These are phyloP conservation scores for Wickerhamomyces chambardii DNA, from an alignment of 805 yeast species.

Conservation along the genomic window DNA sequence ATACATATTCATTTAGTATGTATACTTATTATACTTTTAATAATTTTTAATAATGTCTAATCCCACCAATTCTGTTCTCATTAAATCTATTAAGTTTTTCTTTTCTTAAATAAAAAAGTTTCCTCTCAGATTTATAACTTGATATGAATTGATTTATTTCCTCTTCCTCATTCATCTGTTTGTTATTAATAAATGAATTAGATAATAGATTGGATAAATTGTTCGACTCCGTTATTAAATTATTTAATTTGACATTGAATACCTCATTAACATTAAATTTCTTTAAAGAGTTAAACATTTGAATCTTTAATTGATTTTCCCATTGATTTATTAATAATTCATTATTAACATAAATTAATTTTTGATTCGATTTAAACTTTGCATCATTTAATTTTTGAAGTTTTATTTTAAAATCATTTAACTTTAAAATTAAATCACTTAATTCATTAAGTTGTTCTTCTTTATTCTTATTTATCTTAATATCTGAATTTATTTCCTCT, in stretches of 20 bases:
- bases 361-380: no score
- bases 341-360: no score
- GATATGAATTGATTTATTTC: constrained; percentile 27
- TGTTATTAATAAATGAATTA: constrained; percentile 17
- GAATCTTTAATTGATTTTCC: constrained; percentile 23
- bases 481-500: constrained; percentile 3
- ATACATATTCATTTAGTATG: no score
- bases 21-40: no score
- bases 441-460: constrained; percentile 15
- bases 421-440: constrained; percentile 16
- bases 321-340: constrained; percentile 20
- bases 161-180: constrained; percentile 13
- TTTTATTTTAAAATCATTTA: constrained; percentile 7
- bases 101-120: constrained; percentile 31
- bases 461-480: no score
- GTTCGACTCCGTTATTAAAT: constrained; percentile 22
- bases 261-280: constrained; percentile 29
- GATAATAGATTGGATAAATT: constrained; percentile 23
- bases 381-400: constrained; percentile 2
- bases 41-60: no score
- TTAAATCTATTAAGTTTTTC: constrained; percentile 39
- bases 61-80: constrained; percentile 17
- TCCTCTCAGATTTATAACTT: constrained; percentile 31
- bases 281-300: constrained; percentile 23
- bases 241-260: constrained; percentile 18